phyloP scores from a whole-genome alignment of 108 stramenopile species.

The Aurantiochytrium sp. region DNA sequence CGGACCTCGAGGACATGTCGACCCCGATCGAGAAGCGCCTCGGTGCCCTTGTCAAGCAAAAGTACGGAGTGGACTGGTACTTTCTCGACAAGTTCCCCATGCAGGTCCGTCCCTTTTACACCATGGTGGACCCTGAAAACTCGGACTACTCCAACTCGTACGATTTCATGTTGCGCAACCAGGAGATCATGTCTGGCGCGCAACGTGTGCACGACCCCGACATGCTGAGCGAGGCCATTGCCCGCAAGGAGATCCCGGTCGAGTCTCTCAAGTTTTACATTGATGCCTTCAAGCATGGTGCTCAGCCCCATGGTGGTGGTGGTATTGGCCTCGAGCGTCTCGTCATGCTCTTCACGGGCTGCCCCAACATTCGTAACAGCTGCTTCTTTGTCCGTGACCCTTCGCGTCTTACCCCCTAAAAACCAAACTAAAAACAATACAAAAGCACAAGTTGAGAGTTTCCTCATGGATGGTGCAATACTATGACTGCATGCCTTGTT shows the following conservation, averaged over 20 bases:
- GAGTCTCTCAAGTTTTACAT: constrained; percentile 76
- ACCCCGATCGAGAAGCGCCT: constrained; percentile 96
- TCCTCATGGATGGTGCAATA: too few relatives aligned
- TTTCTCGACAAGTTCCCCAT: constrained; percentile 99
- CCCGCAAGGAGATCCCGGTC: constrained; percentile 76
- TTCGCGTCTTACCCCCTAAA: constrained; percentile 76
- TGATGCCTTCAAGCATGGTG: constrained; percentile 93
- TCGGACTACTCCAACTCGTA: constrained; percentile 86
- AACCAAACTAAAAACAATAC: too few relatives aligned
- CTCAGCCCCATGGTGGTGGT: constrained; percentile 90
- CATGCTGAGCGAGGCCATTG: constrained; percentile 79
- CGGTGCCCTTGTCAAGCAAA: constrained; percentile 85
- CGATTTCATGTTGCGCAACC: constrained; percentile 97
- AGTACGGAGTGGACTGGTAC: constrained; percentile 97
- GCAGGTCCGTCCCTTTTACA: constrained; percentile 92
- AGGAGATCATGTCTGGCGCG: constrained; percentile 97
- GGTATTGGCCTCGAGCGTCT: constrained; percentile 97
- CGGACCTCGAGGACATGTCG: constrained; percentile 81
- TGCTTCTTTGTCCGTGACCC: constrained; percentile 98
- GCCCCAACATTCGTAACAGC: constrained; percentile 92
- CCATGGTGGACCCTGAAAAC: constrained; percentile 90
- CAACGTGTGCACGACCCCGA: constrained; percentile 96
- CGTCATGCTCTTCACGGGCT: constrained; percentile 95
- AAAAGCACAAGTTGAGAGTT: too few relatives aligned
- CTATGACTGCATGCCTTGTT: too few relatives aligned